phyloP scores from a whole-genome alignment of 2,329 filamentous ascomycete genomes.

The Sclerotinia glacialis region DNA sequence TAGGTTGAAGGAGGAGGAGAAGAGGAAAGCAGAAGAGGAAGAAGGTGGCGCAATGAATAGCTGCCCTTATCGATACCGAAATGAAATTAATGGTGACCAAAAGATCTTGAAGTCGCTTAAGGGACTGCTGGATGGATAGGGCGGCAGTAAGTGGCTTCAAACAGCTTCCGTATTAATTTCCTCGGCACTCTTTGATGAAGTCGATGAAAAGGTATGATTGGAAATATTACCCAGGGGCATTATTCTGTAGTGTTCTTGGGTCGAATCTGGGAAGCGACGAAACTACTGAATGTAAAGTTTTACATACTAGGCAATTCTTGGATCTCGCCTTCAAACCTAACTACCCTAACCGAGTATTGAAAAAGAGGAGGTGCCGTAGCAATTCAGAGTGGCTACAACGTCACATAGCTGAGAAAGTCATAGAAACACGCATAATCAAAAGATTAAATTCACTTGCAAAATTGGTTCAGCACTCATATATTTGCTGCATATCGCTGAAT shows the following conservation, averaged over 20 bases:
- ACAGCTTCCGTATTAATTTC: not conserved
- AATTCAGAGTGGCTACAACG: conserved; percentile 6
- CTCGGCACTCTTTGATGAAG: not conserved
- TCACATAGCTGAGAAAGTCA: not conserved
- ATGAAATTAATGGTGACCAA: conserved; percentile 9
- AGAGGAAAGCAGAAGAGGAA: not conserved
- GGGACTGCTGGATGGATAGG: conserved; percentile 5
- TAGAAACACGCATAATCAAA: not conserved
- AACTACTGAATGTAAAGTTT: not conserved
- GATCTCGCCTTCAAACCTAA: not conserved
- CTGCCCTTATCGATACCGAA: conserved; percentile 14
- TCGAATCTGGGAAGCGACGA: conserved; percentile 1
- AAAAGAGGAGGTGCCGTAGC: conserved; percentile 1
- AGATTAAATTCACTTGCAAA: conserved; percentile 8
- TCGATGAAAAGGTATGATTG: not conserved
- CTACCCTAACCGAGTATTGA: conserved; percentile 6
- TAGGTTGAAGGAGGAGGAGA: not conserved
- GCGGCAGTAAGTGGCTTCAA: conserved; percentile 2
- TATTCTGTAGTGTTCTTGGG: not conserved
- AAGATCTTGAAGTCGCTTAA: conserved; percentile 8
- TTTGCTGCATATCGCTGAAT: conserved; percentile 33
- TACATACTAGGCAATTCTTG: conserved; percentile 8
- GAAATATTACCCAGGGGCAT: not conserved
- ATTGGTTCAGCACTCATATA: conserved; percentile 12
- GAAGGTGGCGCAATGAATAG: not conserved